Base-by-base conservation (phyloP, 2,329 filamentous ascomycete species). In the Aspergillus japonicus region DNA sequence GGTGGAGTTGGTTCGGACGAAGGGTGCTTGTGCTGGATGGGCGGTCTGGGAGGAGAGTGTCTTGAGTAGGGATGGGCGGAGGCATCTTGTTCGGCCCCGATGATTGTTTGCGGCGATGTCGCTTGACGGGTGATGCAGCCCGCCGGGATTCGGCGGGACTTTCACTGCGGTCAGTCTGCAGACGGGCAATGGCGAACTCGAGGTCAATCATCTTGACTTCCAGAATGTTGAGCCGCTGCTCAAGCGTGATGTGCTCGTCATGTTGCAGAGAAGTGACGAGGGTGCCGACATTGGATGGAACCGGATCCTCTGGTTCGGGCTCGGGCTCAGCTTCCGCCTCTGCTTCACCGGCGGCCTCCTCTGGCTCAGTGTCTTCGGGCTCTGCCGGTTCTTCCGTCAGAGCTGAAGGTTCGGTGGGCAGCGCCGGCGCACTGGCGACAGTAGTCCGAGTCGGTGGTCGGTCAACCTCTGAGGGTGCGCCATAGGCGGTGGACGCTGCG, bases 181-280 rank as follows among this genome's bases (percentile, higher is more conserved):
- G 73, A 55, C 80, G 77, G 1, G 79, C 78, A 60, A 82, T 78
- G 5, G 80, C 80, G 57, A 80, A 80, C 63, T 82, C 80, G 4
- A 82, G 71, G 51, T 82, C 80, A 63, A 81, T 80, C 53, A 82
- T 67, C 61, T 82, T 82, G 23, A 82, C 80, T 61, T 82, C 80
- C 6, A 82, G 68, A 0, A 80, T 82, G 35, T 77, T 78, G n/a
- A 82, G 63, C 50, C 80, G 73, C 57, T 82, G 78, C 58, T 80
- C 79, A 1, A 82, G 65, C 3, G 72, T 77, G 19, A 73, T 66
- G 21, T 72, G 72, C 24, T 76, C 75, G 56, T 77, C 73, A 42
- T 74, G 70, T 49, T 78, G 75, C 68, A 80, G 76, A 12, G 70
- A 68, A 47, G 69, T 73, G 42, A 78, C 69, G 12, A 79, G 66